A percentile compares a stretch with the other conserved stretches of the same genome.
Conservation (phyloP, 2,329 filamentous ascomycete genomes). For the Ascosphaera apis region DNA sequence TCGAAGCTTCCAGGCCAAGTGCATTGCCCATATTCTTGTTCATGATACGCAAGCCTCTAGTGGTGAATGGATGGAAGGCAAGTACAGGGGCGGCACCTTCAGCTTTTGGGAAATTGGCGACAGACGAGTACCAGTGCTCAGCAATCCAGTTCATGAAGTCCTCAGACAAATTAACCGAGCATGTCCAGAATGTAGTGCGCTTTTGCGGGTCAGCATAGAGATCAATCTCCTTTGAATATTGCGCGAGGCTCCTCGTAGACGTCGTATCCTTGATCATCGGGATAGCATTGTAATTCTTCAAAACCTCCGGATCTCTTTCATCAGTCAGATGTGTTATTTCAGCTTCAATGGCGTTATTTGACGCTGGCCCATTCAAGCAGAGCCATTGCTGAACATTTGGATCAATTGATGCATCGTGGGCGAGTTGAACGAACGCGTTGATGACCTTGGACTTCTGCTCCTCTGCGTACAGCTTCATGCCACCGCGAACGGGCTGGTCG, state of each 20-base stretch:
- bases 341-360: background rate
- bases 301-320: background rate
- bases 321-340: background rate
- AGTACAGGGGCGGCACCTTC: background rate
- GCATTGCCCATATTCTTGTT: slow-evolving; percentile 14
- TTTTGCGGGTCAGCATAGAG: background rate
- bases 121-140: background rate
- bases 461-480: background rate
- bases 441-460: background rate
- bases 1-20: slow-evolving; percentile 11
- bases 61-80: background rate
- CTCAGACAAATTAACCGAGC: background rate
- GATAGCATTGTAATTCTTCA: background rate
- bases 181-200: background rate
- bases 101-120: background rate
- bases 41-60: slow-evolving; percentile 5
- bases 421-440: background rate
- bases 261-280: background rate
- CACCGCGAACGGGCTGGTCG: background rate
- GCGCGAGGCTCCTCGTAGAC: background rate
- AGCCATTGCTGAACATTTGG: background rate
- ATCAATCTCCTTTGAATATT: background rate
- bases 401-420: background rate
- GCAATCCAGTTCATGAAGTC: background rate
- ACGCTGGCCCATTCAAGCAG: background rate